These are phyloP conservation scores for Lipomyces yamadae DNA, from an alignment of 805 yeast species.

Conservation along the genomic window DNA sequence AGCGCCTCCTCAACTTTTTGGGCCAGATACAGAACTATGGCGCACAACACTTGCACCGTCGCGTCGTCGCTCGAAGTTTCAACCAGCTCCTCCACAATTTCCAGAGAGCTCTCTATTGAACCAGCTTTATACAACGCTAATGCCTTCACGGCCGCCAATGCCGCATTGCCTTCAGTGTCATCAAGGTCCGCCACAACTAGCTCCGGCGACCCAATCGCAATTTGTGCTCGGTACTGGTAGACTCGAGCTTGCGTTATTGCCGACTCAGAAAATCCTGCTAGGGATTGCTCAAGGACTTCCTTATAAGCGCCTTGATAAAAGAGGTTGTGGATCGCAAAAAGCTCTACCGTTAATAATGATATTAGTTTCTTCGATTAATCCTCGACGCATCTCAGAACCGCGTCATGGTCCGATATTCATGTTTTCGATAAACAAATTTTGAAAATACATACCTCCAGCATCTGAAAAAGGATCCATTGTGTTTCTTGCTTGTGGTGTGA, in stretches of 20 bases:
- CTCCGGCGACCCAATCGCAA: slow-evolving; percentile 45
- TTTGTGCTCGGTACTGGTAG: slow-evolving; percentile 48
- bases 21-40: slow-evolving; percentile 50
- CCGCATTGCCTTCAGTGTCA: slow-evolving; percentile 40
- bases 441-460: slow-evolving; percentile 39
- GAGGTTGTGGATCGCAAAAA: slow-evolving; percentile 48
- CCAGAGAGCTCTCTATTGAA: slow-evolving; percentile 23
- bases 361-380: not conserved
- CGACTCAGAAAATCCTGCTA: slow-evolving; percentile 38
- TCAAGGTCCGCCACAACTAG: slow-evolving; percentile 43
- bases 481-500: not conserved
- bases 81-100: slow-evolving; percentile 37
- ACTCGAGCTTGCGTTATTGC: slow-evolving; percentile 43
- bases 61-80: slow-evolving; percentile 41
- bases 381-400: too few species aligned
- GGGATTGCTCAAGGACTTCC: slow-evolving; percentile 44
- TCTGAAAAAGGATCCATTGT: slow-evolving; percentile 42
- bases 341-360: slow-evolving; percentile 32
- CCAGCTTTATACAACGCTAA: slow-evolving; percentile 36
- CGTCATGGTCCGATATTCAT: not conserved
- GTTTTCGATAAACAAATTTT: not conserved
- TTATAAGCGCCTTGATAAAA: slow-evolving; percentile 50
- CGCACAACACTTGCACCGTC: slow-evolving; percentile 49
- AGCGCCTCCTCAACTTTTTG: slow-evolving; percentile 54
- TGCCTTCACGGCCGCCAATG: slow-evolving; percentile 39